Base-by-base conservation (phyloP, 192 early-diverging fungal species). In the Jimgerdemannia lactiflua region DNA sequence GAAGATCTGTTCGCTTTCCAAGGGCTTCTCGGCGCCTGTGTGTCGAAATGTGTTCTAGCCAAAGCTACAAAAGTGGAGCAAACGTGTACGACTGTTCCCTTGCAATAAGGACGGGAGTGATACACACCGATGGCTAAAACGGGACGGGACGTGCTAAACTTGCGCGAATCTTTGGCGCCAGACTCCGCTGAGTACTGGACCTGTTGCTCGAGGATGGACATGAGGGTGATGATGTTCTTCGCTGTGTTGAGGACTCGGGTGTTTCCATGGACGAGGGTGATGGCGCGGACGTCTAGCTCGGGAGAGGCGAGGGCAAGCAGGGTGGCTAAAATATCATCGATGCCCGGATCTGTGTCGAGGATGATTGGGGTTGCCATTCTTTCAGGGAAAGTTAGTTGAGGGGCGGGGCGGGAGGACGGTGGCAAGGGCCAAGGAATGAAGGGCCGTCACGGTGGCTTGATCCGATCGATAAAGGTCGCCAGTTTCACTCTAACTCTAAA, bases 321-420 rank as follows among this genome's bases (percentile, higher is more conserved):
- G 71, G 85, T 79, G 43, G 86, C 86, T 29, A 87, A 65, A 67
- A 80, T 81, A 74, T 87, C 86, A 65, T 87, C 86, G 29, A 87
- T 68, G 18, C 67, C 67, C 40, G 67, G 67, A 18, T 68, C 67
- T 6, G 67, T 68, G 67, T 68, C 67, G 29, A 68, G 6, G 40
- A 68, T 68, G 18, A 68, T 41, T 68, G 6, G 67, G 40, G 18
- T 68, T 29, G 29, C 29, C 29, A 29, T 29, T 29, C 29, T 29
- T 29, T 29, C 29, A 29, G 29, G 29, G 29, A 29, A 29, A 29
- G 29, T 1, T 1, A 29, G 29, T 29, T 29, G 29, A 29, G 29
- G 29, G 29, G 29, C 29, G n/a, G n/a, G n/a, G n/a, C n/a, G n/a
- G n/a, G n/a, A n/a, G n/a, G n/a, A n/a, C n/a, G 29, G 29, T 29